These are phyloP conservation scores for Ophiostoma quercus DNA, from an alignment of 2,329 filamentous ascomycete species.

Conservation along the genomic window DNA sequence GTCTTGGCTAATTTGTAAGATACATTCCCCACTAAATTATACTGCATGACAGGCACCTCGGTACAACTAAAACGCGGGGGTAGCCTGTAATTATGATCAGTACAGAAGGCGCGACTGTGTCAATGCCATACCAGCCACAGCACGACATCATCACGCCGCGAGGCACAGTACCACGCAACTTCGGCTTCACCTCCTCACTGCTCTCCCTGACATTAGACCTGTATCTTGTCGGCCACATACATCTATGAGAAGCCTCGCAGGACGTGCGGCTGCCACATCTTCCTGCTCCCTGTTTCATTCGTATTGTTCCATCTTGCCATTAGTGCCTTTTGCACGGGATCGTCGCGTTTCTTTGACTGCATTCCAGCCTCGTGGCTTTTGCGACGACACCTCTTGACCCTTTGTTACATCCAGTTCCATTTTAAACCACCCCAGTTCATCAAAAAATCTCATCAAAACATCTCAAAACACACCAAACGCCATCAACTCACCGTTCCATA, in stretches of 20 bases:
- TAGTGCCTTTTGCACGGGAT: background rate
- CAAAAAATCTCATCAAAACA: background rate
- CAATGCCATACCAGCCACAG: background rate
- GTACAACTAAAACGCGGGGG: slow-evolving; percentile 1
- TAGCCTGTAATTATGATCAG: background rate
- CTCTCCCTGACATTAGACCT: background rate
- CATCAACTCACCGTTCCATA: background rate
- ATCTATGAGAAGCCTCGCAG: background rate
- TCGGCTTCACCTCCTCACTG: background rate
- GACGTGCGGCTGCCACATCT: background rate
- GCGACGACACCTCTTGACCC: background rate
- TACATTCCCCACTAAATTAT: background rate
- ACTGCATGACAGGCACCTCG: background rate
- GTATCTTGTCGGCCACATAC: background rate
- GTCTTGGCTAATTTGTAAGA: background rate
- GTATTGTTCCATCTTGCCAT: background rate
- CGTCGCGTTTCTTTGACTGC: background rate
- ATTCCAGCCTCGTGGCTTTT: background rate
- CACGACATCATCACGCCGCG: slow-evolving; percentile 6
- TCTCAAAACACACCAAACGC: no score
- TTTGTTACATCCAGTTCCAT: background rate
- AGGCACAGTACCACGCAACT: background rate
- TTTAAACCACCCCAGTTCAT: background rate
- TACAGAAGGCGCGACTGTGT: background rate
- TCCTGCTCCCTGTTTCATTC: background rate